Evolutionary conservation across 805 yeast genomes (phyloP).

Genomic region (Candida succiphila): DNA sequence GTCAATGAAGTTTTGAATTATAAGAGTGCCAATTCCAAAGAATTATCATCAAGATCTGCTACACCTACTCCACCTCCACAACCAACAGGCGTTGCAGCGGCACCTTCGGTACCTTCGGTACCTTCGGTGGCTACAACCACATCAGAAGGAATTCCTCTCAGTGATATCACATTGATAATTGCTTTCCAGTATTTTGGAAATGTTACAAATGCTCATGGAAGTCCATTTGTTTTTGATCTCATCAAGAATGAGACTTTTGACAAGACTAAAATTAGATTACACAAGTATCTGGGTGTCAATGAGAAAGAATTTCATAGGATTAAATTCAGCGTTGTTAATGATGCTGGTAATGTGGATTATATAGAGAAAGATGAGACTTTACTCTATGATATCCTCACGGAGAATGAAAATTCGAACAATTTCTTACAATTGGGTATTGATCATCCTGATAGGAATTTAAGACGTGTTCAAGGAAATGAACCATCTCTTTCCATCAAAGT

Average conservation of each 20-base stretch:
- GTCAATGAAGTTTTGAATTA: slow-evolving; percentile 21
- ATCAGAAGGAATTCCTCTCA: not conserved
- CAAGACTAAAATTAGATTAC: slow-evolving; percentile 58
- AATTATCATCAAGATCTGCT: too few relatives aligned
- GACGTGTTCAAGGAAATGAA: slow-evolving; percentile 38
- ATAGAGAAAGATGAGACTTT: slow-evolving; percentile 44
- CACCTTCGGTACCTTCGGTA: too few relatives aligned
- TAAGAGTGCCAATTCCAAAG: slow-evolving; percentile 6
- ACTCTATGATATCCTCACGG: slow-evolving; percentile 48
- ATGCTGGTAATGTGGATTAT: slow-evolving; percentile 30
- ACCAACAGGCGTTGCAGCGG: slow-evolving; percentile 10
- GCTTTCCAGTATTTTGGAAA: slow-evolving; percentile 75
- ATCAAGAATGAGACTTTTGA: slow-evolving; percentile 55
- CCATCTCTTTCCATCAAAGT: slow-evolving; percentile 51
- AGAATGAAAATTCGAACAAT: slow-evolving; percentile 6
- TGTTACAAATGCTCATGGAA: slow-evolving; percentile 59
- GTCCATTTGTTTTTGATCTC: slow-evolving; percentile 73
- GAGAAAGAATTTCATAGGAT: slow-evolving; percentile 74
- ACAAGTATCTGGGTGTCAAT: slow-evolving; percentile 63
- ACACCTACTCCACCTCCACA: slow-evolving; percentile 1
- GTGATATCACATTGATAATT: slow-evolving; percentile 37
- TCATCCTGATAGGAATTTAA: slow-evolving; percentile 74
- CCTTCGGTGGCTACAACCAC: not conserved
- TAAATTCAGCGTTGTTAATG: slow-evolving; percentile 43
- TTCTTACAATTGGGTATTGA: slow-evolving; percentile 51